A percentile compares a stretch with the other conserved stretches of the same genome.
Conservation (phyloP, 345 rosid genomes). For the Raphanus raphanistrum region DNA sequence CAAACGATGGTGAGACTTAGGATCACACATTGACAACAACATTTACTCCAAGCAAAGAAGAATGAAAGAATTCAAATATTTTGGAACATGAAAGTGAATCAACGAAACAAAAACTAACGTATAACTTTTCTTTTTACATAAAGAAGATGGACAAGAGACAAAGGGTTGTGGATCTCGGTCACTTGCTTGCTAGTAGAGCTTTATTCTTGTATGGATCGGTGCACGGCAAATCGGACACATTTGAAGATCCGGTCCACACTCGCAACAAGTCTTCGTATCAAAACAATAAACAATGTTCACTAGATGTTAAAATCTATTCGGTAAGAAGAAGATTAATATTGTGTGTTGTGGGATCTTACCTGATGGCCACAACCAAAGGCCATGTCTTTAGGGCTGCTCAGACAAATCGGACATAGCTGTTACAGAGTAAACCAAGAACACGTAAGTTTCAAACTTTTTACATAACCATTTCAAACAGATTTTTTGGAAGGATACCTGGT, state of each 20-base stretch:
- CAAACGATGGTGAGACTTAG: background rate
- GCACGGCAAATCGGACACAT: conserved; percentile 83
- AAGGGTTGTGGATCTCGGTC: conserved; percentile 7
- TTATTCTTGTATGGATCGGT: conserved; percentile 71
- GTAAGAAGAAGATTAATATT: background rate
- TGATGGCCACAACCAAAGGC: conserved; percentile 99
- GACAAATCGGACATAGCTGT: conserved; percentile 90
- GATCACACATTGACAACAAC: background rate
- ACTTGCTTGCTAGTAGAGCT: conserved; percentile 63
- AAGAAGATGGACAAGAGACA: conserved; percentile 15
- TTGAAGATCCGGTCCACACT: conserved; percentile 72
- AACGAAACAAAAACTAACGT: conserved; percentile 23
- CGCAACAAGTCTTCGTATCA: conserved; percentile 77
- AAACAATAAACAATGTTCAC: background rate
- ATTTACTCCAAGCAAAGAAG: conserved; percentile 26
- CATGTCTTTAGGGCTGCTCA: conserved; percentile 69
- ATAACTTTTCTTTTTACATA: conserved; percentile 10
- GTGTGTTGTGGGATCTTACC: conserved; percentile 44
- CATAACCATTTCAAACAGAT: background rate
- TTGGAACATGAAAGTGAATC: conserved; percentile 7
- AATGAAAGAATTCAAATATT: conserved; percentile 7
- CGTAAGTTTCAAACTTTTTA: background rate
- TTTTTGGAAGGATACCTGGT: conserved; percentile 48
- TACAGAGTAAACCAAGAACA: conserved; percentile 9
- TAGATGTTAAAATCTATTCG: background rate